Evolutionary conservation across 371 early-diverging fungal species (phyloP), one percentile per base, ranked within the genome.

Genomic region (Rhizomucor pusillus): DNA sequence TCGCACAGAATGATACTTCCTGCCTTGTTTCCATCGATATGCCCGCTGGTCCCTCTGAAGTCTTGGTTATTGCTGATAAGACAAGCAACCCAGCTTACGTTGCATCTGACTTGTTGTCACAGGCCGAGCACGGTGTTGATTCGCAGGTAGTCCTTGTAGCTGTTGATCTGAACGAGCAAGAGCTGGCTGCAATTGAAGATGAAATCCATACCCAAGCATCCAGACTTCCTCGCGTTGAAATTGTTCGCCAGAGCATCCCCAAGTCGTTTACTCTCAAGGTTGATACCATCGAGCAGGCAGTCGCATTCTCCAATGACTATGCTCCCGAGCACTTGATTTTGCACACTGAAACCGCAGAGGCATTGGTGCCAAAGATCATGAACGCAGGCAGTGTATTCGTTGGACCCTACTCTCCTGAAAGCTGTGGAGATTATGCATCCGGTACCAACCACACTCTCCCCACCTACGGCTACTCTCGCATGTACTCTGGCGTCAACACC

Each of bases 391-490:
- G 90, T 56, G 94, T 98, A 43, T 98, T 98, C 84, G 90, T 97
- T 22, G 99, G 99, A 0, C 85, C 82, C 44, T 98, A 88, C 66
- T 93, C 97, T 14, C 95, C 98, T 16, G 99, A 97, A 76, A 90
- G 94, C 63, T 96, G 97, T 62, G 99, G 99, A 51, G 98, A 98
- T 67, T 97, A 98, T 73, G 99, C 99, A 1, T 94, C 95, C 0
- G 99, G 99, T 50, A 98, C 99, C n/a, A 98, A 97, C 84, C 99
- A 98, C 77, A 97, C 99, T 0, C 78, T 97, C 52, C 99, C 99
- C 13, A 97, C 98, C 0, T 97, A 98, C 67, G 99, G 99, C 20
- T 98, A 92, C 67, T 90, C 98, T 13, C 80, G 90, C 52, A 96
- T 97, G 94, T 96, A 97, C 75, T 92, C 94, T 59, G 99, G 99